These are phyloP conservation scores for Miscanthus lutarioriparius DNA, from an alignment of 176 grass and related monocot genomes.

Conservation along the genomic window DNA sequence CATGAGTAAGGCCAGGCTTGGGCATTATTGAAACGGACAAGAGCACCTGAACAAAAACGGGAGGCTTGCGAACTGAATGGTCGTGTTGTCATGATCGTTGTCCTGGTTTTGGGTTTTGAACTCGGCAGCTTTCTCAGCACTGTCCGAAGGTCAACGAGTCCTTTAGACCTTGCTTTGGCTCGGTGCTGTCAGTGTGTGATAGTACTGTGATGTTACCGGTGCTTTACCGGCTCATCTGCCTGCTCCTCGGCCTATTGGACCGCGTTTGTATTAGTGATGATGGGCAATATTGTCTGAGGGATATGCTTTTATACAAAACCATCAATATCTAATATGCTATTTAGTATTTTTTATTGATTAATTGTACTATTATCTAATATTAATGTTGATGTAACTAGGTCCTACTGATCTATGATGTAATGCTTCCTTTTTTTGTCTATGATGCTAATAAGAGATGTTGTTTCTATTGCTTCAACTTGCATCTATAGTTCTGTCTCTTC, in stretches of 20 bases:
- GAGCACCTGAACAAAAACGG: slow-evolving; percentile 22
- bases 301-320: too few species aligned
- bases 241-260: too few species aligned
- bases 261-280: too few species aligned
- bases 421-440: too few species aligned
- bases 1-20: slow-evolving; percentile 11
- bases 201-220: background rate
- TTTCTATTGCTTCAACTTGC: background rate
- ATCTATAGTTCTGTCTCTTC: background rate
- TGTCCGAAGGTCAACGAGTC: slow-evolving; percentile 35
- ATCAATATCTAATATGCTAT: too few species aligned
- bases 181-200: background rate
- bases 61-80: background rate
- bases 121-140: slow-evolving; percentile 4
- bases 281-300: too few species aligned
- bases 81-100: background rate
- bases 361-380: too few species aligned
- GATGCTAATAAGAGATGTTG: too few species aligned
- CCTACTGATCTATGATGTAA: too few species aligned
- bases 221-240: background rate
- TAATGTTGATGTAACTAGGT: too few species aligned
- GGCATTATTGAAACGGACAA: slow-evolving; percentile 43
- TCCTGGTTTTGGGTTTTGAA: background rate
- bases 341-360: too few species aligned
- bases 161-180: background rate